Evolutionary conservation across 805 yeast species (phyloP).

Genomic region (Spathaspora gorwiae): DNA sequence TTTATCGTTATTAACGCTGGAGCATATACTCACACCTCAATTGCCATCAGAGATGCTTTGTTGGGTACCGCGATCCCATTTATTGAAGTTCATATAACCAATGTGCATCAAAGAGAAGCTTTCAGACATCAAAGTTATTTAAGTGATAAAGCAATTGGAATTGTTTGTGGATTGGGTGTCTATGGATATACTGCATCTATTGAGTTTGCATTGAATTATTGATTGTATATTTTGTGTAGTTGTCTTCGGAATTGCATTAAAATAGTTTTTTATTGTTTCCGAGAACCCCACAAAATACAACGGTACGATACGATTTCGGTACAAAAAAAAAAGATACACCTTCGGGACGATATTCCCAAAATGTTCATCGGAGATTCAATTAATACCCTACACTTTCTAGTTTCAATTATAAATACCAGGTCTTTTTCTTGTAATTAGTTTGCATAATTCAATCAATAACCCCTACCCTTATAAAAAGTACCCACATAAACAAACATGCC

Average conservation of each 20-base stretch:
- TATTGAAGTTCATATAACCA: constrained; percentile 48
- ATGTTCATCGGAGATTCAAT: no score
- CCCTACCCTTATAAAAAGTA: not conserved
- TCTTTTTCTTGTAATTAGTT: no score
- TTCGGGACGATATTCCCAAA: no score
- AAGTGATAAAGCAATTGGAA: constrained; percentile 46
- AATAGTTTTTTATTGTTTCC: no score
- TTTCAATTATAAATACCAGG: no score
- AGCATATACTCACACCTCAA: constrained; percentile 50
- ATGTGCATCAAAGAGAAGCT: constrained; percentile 48
- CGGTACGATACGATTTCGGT: no score
- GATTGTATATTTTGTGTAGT: not conserved
- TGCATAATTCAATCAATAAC: no score
- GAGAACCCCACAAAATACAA: no score
- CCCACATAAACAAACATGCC: not conserved
- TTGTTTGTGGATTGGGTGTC: constrained; percentile 39
- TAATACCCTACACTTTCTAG: no score
- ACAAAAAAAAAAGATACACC: no score
- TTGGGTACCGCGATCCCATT: constrained; percentile 46
- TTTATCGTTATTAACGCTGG: constrained; percentile 50
- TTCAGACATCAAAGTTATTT: constrained; percentile 48
- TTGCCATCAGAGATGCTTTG: constrained; percentile 48
- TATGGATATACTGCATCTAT: constrained; percentile 40
- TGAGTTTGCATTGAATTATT: constrained; percentile 37
- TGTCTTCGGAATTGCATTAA: no score